These are phyloP conservation scores for Hanseniaspora gamundiae DNA, from an alignment of 1,139 yeast genomes.

Conservation along the genomic window DNA sequence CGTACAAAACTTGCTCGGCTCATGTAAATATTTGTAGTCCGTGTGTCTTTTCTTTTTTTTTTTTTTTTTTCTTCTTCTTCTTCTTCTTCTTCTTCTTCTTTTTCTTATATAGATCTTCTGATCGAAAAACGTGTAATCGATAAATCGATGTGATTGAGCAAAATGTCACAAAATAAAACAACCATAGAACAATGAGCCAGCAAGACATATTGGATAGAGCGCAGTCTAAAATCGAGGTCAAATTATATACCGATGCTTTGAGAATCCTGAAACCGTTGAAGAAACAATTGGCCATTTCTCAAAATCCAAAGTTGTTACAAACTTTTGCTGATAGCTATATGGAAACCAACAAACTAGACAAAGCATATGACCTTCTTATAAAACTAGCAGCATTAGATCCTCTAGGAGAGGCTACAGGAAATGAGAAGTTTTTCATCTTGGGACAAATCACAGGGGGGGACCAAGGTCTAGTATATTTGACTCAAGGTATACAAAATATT, in stretches of 20 bases:
- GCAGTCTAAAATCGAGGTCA: background rate
- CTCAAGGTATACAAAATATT: slow-evolving; percentile 47
- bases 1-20: too few species aligned
- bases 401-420: slow-evolving; percentile 43
- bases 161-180: background rate
- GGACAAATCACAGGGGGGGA: slow-evolving; percentile 85
- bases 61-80: too few species aligned
- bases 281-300: slow-evolving; percentile 11
- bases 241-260: slow-evolving; percentile 27
- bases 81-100: too few species aligned
- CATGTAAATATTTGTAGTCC: too few species aligned
- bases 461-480: slow-evolving; percentile 58
- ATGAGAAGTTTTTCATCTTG: slow-evolving; percentile 74
- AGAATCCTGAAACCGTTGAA: slow-evolving; percentile 26
- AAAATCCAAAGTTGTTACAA: slow-evolving; percentile 28
- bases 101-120: too few species aligned
- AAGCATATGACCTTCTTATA: slow-evolving; percentile 56
- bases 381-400: slow-evolving; percentile 62
- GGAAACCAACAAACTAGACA: slow-evolving; percentile 68
- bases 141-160: too few species aligned
- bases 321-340: slow-evolving; percentile 62
- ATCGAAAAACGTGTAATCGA: too few species aligned
- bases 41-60: too few species aligned
- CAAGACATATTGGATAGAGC: background rate
- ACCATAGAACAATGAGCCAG: background rate